Conservation (phyloP, 2,329 filamentous ascomycete species). For the Aspergillus quadricinctus region DNA sequence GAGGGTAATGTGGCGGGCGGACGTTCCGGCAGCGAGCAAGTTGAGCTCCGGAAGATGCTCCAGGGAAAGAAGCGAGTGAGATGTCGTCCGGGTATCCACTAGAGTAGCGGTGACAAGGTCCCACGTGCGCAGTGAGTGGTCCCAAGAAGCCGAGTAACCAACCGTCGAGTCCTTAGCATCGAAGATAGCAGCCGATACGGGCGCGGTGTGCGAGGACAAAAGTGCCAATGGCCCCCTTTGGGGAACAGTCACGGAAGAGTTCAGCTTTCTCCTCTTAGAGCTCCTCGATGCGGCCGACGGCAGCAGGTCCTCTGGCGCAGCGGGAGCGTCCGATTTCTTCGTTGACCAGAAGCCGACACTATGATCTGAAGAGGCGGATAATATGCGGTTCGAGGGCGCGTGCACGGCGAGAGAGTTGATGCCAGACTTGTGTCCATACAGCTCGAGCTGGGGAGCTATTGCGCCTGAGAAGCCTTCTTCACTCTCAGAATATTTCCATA, state of each 20-base stretch:
- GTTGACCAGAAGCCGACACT: conserved; percentile 85
- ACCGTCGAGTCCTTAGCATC: conserved; percentile 80
- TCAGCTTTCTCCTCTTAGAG: conserved; percentile 73
- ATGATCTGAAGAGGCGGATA: conserved; percentile 82
- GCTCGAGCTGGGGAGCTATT: conserved; percentile 70
- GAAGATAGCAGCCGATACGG: conserved; percentile 78
- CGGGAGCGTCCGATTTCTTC: conserved; percentile 69
- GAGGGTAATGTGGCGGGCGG: conserved; percentile 83
- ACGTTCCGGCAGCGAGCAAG: conserved; percentile 70
- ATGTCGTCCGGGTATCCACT: conserved; percentile 78
- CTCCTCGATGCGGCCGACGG: conserved; percentile 59
- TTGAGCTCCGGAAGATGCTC: conserved; percentile 64
- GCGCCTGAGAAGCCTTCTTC: conserved; percentile 56
- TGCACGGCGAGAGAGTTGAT: conserved; percentile 74
- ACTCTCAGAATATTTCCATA: conserved; percentile 82
- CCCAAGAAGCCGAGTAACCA: conserved; percentile 85
- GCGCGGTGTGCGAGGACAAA: conserved; percentile 65
- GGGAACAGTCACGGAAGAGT: conserved; percentile 52
- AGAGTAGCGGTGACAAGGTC: conserved; percentile 77
- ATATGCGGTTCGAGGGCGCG: conserved; percentile 66
- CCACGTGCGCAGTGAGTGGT: conserved; percentile 86
- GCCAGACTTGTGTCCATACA: conserved; percentile 74
- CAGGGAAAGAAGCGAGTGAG: conserved; percentile 77
- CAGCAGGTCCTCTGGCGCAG: conserved; percentile 65
- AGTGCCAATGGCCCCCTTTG: conserved; percentile 77